These are phyloP conservation scores for Verbena officinalis DNA, from an alignment of 257 asterid genomes.

Conservation along the genomic window DNA sequence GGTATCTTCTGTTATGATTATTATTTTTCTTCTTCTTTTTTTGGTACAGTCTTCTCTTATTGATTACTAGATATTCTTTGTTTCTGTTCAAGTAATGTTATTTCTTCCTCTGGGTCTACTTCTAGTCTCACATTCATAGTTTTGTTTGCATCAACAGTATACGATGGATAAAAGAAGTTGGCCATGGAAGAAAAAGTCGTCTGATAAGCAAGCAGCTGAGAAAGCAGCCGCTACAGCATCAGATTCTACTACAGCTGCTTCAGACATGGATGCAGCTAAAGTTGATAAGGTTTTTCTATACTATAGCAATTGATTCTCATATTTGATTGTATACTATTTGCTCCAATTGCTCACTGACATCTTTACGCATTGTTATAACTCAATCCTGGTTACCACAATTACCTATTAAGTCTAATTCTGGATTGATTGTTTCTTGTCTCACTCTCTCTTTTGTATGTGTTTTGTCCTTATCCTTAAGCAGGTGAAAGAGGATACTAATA, in stretches of 20 bases:
- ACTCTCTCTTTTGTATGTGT: not conserved
- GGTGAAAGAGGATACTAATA: slow-evolving; percentile 62
- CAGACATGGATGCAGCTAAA: slow-evolving; percentile 49
- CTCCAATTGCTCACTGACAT: slow-evolving; percentile 7
- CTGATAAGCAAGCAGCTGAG: slow-evolving; percentile 69
- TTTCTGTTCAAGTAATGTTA: slow-evolving; percentile 6
- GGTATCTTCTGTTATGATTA: slow-evolving; percentile 21
- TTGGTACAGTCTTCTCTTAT: too few relatives aligned
- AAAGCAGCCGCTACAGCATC: slow-evolving; percentile 45
- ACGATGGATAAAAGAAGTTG: slow-evolving; percentile 86
- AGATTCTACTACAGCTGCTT: slow-evolving; percentile 45
- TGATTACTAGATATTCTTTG: not conserved
- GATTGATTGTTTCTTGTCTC: not conserved
- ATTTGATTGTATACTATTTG: not conserved
- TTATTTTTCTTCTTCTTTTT: slow-evolving; percentile 3
- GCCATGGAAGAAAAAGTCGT: slow-evolving; percentile 99
- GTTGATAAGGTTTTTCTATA: slow-evolving; percentile 58
- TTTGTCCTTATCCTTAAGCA: slow-evolving; percentile 32
- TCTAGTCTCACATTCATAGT: slow-evolving; percentile 9
- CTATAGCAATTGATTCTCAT: slow-evolving; percentile 4
- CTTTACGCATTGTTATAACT: not conserved
- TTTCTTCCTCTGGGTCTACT: not conserved
- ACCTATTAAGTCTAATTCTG: not conserved
- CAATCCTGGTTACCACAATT: not conserved
- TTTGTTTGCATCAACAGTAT: slow-evolving; percentile 33